A percentile compares a stretch with the other conserved stretches of the same genome.
These are phyloP conservation scores for Claviceps citrina DNA, from an alignment of 2,329 filamentous ascomycete species.

Conservation along the genomic window DNA sequence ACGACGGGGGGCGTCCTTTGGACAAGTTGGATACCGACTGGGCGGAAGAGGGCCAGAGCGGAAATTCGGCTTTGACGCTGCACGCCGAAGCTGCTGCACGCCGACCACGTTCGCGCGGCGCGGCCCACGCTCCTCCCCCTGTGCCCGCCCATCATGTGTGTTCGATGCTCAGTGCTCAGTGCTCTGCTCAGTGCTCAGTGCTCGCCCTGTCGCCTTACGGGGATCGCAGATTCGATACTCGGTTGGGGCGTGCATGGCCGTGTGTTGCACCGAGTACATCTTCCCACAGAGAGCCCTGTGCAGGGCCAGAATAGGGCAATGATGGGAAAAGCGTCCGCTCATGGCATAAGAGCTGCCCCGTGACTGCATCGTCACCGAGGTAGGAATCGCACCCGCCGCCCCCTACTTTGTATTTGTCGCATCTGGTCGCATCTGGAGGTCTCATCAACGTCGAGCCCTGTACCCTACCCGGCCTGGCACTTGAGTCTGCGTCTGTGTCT, in stretches of 20 bases:
- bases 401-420: neutral
- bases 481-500: too few species aligned
- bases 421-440: neutral
- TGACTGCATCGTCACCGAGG: constrained; percentile 3
- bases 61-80: neutral
- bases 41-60: neutral
- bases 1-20: neutral
- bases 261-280: neutral
- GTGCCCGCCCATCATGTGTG: neutral
- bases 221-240: neutral
- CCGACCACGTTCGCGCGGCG: constrained; percentile 1
- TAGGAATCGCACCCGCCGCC: neutral
- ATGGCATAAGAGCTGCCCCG: neutral
- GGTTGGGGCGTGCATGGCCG: neutral
- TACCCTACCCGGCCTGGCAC: too few species aligned
- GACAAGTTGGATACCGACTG: neutral
- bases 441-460: neutral
- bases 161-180: too few species aligned
- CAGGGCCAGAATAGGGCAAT: neutral
- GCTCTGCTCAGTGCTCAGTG: too few species aligned
- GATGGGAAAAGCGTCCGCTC: neutral
- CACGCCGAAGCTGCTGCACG: constrained; percentile 1
- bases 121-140: neutral
- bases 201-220: neutral
- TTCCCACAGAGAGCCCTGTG: neutral